Evolutionary conservation across 768 basidiomycete genomes (phyloP).

Genomic region (Saitozyma sp.): DNA sequence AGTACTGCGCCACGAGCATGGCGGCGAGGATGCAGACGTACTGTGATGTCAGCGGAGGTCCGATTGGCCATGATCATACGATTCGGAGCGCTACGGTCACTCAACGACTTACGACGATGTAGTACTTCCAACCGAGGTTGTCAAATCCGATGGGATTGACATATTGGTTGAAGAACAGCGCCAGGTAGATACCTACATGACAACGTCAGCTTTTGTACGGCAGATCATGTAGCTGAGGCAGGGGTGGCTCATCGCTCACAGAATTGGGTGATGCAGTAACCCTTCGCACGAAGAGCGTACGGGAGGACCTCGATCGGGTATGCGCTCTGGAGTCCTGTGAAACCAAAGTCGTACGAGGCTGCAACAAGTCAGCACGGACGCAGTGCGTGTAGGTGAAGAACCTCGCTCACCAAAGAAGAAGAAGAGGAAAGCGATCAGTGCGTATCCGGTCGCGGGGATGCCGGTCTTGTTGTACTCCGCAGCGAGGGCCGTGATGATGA

Average conservation of each 20-base stretch:
- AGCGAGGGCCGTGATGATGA: slow-evolving; percentile 12
- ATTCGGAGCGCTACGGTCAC: too few species aligned
- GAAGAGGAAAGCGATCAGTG: slow-evolving; percentile 82
- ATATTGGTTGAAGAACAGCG: slow-evolving; percentile 9
- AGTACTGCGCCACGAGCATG: slow-evolving; percentile 37
- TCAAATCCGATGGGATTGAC: slow-evolving; percentile 31
- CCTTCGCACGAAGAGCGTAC: slow-evolving; percentile 6
- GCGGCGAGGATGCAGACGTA: slow-evolving; percentile 28
- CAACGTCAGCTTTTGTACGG: too few species aligned
- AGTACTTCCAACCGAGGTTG: slow-evolving; percentile 33
- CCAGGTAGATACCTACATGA: too few species aligned
- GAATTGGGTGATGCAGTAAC: background rate
- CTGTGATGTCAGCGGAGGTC: too few species aligned
- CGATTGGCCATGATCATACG: too few species aligned
- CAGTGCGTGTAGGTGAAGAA: too few species aligned
- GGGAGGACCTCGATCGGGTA: slow-evolving; percentile 9
- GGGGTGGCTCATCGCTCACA: background rate
- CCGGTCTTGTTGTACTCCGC: slow-evolving; percentile 14
- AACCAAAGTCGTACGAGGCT: slow-evolving; percentile 49
- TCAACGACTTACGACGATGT: slow-evolving; percentile 20
- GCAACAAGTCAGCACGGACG: background rate
- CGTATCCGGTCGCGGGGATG: slow-evolving; percentile 54
- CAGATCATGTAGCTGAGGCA: too few species aligned
- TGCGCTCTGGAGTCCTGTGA: background rate
- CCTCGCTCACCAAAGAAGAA: slow-evolving; percentile 45